phyloP scores from a whole-genome alignment of 169 alveolate species.

The Eimeria necatrix region DNA sequence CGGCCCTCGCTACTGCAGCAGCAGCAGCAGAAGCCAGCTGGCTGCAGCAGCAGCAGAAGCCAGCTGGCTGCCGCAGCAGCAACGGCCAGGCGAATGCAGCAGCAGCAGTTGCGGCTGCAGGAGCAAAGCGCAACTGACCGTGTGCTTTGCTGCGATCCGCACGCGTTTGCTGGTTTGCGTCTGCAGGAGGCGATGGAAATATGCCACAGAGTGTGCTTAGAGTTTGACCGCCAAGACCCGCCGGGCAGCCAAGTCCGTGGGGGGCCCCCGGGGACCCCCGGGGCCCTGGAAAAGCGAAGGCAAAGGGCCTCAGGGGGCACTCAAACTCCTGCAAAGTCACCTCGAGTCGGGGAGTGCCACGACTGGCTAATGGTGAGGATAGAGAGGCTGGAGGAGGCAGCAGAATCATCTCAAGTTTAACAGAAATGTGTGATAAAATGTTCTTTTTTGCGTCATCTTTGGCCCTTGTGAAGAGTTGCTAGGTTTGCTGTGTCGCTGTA shows the following conservation, averaged over 20 bases:
- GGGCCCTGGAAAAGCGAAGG: not conserved
- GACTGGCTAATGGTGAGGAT: slow-evolving; percentile 77
- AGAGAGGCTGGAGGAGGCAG: not conserved
- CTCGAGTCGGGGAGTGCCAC: slow-evolving; percentile 78
- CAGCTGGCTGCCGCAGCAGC: not conserved
- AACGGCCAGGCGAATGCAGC: not conserved
- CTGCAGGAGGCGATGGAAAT: slow-evolving; percentile 27
- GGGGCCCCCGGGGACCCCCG: not conserved
- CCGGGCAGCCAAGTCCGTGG: not conserved
- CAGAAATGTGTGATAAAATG: too few species aligned
- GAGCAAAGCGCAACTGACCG: not conserved
- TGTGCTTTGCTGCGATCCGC: not conserved
- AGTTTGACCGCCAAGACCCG: slow-evolving; percentile 29
- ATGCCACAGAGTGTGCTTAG: slow-evolving; percentile 25
- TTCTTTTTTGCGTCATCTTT: too few species aligned
- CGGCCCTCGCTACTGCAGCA: not conserved
- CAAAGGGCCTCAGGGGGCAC: slow-evolving; percentile 20
- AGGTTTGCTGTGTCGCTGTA: too few species aligned
- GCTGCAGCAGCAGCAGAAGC: too few species aligned
- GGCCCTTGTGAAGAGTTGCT: too few species aligned
- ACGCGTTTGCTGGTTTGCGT: not conserved
- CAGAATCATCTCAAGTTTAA: too few species aligned
- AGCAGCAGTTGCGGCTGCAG: not conserved
- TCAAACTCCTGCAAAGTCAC: slow-evolving; percentile 35
- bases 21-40: not conserved